These are phyloP conservation scores for Geotrichum candidum DNA, from an alignment of 1,139 yeast genomes.

Conservation along the genomic window DNA sequence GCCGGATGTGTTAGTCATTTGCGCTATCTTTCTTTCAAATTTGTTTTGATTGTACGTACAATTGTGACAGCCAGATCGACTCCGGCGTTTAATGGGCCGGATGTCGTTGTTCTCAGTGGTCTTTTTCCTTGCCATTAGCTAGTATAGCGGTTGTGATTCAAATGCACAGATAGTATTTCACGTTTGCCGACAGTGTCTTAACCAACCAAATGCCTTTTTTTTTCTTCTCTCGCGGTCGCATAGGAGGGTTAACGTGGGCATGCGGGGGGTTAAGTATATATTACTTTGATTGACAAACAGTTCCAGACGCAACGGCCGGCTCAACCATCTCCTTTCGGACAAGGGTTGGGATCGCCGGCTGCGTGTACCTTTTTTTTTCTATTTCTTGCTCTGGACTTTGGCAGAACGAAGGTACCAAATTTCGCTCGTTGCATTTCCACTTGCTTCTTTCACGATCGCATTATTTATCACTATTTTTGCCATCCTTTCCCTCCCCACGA, in stretches of 20 bases:
- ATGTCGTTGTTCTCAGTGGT: background rate
- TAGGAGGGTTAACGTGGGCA: too few relatives aligned
- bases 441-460: too few relatives aligned
- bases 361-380: background rate
- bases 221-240: too few relatives aligned
- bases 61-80: conserved; percentile 33
- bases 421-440: too few relatives aligned
- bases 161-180: too few relatives aligned
- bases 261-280: too few relatives aligned
- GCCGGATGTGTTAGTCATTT: background rate
- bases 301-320: background rate
- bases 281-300: background rate
- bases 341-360: background rate
- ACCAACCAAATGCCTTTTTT: too few relatives aligned
- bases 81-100: conserved; percentile 24
- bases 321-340: background rate
- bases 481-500: too few relatives aligned
- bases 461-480: too few relatives aligned
- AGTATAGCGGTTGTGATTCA: too few relatives aligned
- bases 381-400: background rate
- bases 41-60: conserved; percentile 18
- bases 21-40: background rate
- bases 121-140: background rate
- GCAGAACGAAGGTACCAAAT: background rate
- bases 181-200: too few relatives aligned